Evolutionary conservation across 768 basidiomycete genomes (phyloP), one percentile per base, ranked within the genome.

Genomic region (Cubamyces sp.): DNA sequence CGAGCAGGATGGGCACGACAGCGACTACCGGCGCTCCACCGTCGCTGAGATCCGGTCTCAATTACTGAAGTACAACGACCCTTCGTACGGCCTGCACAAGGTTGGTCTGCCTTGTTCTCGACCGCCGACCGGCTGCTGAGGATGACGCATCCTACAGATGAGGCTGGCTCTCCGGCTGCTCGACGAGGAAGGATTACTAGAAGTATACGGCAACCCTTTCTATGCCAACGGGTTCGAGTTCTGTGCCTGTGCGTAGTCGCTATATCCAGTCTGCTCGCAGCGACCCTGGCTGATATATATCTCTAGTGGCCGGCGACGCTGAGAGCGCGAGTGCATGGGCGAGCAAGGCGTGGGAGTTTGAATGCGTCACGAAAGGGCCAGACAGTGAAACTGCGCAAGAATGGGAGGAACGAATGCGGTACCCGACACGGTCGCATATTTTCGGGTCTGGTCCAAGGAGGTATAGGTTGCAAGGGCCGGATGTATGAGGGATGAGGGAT

Each of bases 261-360:
- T n/a, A 6, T 12, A 6, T 11, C 3, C 19, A 3, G 3, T 19
- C 23, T 45, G 54, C 11, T 26, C 25, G 40, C 25, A 4, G 3
- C 9, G 23, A 30, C 23, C 26, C 18, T 37, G 11, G 23, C 56
- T 39, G 26, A 51, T n/a, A 8, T 21, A 30, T 5, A 14, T 26
- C 41, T 49, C 43, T 45, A 53, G 51, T 40, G 37, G 51, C 51
- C 14, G 51, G 51, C 1, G 51, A 53, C 14, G 51, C 39, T 12
- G 51, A 39, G 39, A 53, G 39, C 21, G 51, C 51, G 5, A 18
- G 37, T 7, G 34, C 23, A 14, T 63, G 62, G 62, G 56, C 43
- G 19, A 18, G n/a, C 37, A 57, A 57, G 30, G 50, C 62, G 1
- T 54, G 50, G 56, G 62, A 58, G 19, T 43, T 26, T 21, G 21